Percentiles rank a stretch among this genome's conserved stretches.
phyloP scores from a whole-genome alignment of 345 rosid species.

The Triadica sebifera region DNA sequence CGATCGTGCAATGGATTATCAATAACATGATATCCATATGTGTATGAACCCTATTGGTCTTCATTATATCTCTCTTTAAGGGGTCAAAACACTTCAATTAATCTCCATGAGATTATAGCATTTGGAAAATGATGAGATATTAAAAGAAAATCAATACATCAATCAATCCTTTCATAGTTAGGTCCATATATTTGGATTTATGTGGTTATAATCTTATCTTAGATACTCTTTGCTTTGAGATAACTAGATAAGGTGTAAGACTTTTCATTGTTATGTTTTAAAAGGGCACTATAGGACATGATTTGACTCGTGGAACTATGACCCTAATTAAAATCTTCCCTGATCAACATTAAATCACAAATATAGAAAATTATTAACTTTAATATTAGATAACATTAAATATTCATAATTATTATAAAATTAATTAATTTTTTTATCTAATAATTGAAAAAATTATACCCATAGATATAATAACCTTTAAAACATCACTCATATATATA shows the following conservation, averaged over 20 bases:
- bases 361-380: no score
- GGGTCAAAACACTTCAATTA: background rate
- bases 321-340: conserved; percentile 18
- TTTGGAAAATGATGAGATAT: no score
- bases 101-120: no score
- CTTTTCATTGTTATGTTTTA: conserved; percentile 40
- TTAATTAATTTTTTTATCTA: no score
- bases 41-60: conserved; percentile 18
- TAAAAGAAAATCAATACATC: conserved; percentile 1
- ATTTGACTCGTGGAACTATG: conserved; percentile 24
- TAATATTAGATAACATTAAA: no score
- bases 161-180: background rate
- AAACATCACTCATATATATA: no score
- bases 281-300: conserved; percentile 44
- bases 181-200: conserved; percentile 35
- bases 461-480: no score
- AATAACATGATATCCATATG: background rate
- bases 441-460: no score
- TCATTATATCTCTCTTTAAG: background rate
- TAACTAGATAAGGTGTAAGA: conserved; percentile 44
- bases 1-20: conserved; percentile 11
- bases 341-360: background rate
- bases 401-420: no score
- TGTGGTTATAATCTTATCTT: conserved; percentile 35
- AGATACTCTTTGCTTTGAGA: conserved; percentile 29